These are phyloP conservation scores for Monosporascus sp. DNA, from an alignment of 2,329 filamentous ascomycete genomes.

Conservation along the genomic window DNA sequence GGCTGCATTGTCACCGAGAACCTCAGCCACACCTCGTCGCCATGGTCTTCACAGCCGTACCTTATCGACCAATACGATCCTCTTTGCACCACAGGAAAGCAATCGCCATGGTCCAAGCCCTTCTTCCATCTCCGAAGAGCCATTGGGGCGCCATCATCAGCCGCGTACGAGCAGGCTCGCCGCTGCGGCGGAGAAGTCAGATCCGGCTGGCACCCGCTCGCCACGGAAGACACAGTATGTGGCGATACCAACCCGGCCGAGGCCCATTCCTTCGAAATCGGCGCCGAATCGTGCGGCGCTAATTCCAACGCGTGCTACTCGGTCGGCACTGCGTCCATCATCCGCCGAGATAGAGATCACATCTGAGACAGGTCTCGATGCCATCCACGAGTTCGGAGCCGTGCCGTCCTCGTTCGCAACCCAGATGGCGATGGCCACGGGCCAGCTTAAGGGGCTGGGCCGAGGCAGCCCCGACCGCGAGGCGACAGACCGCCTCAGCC, in stretches of 20 bases:
- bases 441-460: conserved; percentile 46
- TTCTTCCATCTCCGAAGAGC: conserved; percentile 38
- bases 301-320: conserved; percentile 35
- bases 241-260: conserved; percentile 45
- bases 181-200: conserved; percentile 31
- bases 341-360: conserved; percentile 69
- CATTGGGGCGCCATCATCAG: conserved; percentile 25
- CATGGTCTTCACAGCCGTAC: conserved; percentile 62
- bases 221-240: conserved; percentile 40
- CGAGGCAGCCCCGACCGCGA: conserved; percentile 28
- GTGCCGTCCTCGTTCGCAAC: conserved; percentile 75
- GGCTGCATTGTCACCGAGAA: conserved; percentile 27
- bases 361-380: conserved; percentile 62
- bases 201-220: conserved; percentile 36
- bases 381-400: conserved; percentile 55
- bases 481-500: conserved; percentile 65
- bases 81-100: conserved; percentile 66
- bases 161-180: conserved; percentile 34
- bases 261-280: conserved; percentile 54
- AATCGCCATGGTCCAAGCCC: conserved; percentile 30
- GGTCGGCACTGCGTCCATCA: conserved; percentile 44
- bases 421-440: conserved; percentile 69
- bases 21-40: conserved; percentile 26
- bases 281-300: conserved; percentile 51
- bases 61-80: conserved; percentile 74